Conservation (phyloP, 2,329 filamentous ascomycete genomes). For the Paraconiothyrium brasiliense region DNA sequence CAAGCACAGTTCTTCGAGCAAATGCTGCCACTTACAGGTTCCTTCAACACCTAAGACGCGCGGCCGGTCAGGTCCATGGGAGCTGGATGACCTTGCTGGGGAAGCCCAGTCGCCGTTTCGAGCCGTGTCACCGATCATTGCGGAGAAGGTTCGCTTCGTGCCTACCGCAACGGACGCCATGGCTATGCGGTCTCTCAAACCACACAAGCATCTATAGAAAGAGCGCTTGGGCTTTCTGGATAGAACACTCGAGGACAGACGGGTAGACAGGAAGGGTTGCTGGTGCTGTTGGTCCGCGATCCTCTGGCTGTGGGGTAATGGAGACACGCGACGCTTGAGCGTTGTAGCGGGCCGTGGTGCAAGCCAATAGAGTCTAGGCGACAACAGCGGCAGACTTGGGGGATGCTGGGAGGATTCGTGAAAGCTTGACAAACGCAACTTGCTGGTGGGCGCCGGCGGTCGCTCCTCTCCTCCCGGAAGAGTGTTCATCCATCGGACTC, state of each 20-base stretch:
- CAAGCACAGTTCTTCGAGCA: not conserved
- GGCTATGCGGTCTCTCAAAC: not conserved
- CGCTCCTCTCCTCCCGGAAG: not conserved
- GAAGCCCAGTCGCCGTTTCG: slow-evolving; percentile 23
- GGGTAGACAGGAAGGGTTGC: not conserved
- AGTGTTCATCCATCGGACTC: slow-evolving; percentile 7
- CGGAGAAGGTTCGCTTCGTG: slow-evolving; percentile 39
- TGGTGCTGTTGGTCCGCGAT: not conserved
- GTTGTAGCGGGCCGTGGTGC: not conserved
- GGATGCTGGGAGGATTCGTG: not conserved
- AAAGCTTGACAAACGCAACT: not conserved
- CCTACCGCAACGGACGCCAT: slow-evolving; percentile 43
- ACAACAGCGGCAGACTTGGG: not conserved
- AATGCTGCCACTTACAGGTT: slow-evolving; percentile 15
- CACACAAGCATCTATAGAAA: not conserved
- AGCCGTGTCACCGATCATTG: slow-evolving; percentile 33
- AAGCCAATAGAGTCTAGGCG: slow-evolving; percentile 3
- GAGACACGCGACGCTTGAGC: not conserved
- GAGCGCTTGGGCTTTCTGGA: not conserved
- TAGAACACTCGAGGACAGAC: not conserved
- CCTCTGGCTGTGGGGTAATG: not conserved
- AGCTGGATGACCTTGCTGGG: slow-evolving; percentile 12
- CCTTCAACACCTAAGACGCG: slow-evolving; percentile 15
- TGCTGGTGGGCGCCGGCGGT: not conserved
- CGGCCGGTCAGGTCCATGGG: slow-evolving; percentile 13